Base-by-base conservation (phyloP, 169 alveolate genomes). In the Babesia ovata region DNA sequence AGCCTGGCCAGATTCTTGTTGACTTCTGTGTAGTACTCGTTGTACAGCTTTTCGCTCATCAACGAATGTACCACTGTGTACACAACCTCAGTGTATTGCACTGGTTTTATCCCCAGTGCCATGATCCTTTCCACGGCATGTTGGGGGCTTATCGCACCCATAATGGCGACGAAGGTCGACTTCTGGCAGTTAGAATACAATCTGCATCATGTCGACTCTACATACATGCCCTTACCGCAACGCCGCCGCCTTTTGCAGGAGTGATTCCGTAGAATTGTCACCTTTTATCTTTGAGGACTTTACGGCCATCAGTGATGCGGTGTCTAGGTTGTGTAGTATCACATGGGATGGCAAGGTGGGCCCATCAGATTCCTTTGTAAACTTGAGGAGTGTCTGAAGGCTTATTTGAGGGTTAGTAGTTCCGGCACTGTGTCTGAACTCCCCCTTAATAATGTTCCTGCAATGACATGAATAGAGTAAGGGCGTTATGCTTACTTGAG, bases 101-200 rank as follows among this genome's bases (percentile, higher is more conserved):
- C 16, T 12, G 61, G 21, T 33, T 67, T 77, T 17, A 77, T 21
- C 17, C 75, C 75, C 33, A 77, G 29, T 26, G 70, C 67, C 70
- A 71, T 69, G 39, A 79, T 70, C 21, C 70, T 48, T 26, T 79
- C 75, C 0, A 79, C 66, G 6, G 87, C 87, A 33, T 79, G 77
- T 24, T 61, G 70, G 39, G 87, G 83, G 45, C 70, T 63, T 14
- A 70, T 36, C 12, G 83, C 50, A 19, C 71, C 75, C 81, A 63
- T 70, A 26, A 79, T 70, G 19, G 75, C 70, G 53, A 79, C 52
- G 42, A 79, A 79, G 6, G 72, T 71, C 21, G 87, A 66, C 67
- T 79, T 79, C 63, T 79, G 83, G 39, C 61, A 49, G 50, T 71
- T 70, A 16, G 69, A 58, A 58, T 69, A 66, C 49, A 79, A 36